Evolutionary conservation across 192 early-diverging fungal species (phyloP).

Genomic region (Backusella tuberculispora): DNA sequence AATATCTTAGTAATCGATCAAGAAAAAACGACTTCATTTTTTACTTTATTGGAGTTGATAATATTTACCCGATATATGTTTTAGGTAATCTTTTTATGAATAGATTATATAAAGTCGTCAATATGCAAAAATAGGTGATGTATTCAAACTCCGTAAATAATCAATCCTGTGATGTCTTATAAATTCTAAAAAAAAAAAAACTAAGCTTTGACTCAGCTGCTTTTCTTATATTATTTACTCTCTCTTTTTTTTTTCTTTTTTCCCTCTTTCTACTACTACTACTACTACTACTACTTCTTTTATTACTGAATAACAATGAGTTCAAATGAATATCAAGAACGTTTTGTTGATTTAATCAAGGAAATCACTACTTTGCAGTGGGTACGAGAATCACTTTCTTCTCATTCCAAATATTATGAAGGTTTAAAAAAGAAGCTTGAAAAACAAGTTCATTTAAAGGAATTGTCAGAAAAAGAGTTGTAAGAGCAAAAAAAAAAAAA

Average conservation of each 20-base stretch:
- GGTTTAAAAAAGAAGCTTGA: slow-evolving; percentile 29
- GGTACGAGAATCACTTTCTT: slow-evolving; percentile 39
- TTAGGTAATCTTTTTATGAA: background rate
- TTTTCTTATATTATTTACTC: background rate
- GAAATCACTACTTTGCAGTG: slow-evolving; percentile 38
- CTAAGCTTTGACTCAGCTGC: background rate
- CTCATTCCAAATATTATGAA: slow-evolving; percentile 37
- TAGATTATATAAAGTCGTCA: background rate
- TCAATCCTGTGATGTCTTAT: background rate
- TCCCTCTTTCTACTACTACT: background rate
- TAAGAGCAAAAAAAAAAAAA: slow-evolving; percentile 15
- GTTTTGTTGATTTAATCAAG: slow-evolving; percentile 23
- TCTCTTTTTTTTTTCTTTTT: background rate
- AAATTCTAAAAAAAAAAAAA: background rate
- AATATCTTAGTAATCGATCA: background rate
- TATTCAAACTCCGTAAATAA: background rate
- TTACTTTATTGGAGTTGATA: too few species aligned
- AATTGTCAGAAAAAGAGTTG: slow-evolving; percentile 27
- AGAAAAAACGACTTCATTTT: too few species aligned
- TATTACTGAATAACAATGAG: background rate
- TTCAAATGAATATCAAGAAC: slow-evolving; percentile 20
- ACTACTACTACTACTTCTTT: background rate
- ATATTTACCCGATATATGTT: background rate
- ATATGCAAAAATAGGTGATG: background rate
- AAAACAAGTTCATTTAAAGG: slow-evolving; percentile 26